Conservation (phyloP, 2,329 filamentous ascomycete species). For the Neonectria coccinea region DNA sequence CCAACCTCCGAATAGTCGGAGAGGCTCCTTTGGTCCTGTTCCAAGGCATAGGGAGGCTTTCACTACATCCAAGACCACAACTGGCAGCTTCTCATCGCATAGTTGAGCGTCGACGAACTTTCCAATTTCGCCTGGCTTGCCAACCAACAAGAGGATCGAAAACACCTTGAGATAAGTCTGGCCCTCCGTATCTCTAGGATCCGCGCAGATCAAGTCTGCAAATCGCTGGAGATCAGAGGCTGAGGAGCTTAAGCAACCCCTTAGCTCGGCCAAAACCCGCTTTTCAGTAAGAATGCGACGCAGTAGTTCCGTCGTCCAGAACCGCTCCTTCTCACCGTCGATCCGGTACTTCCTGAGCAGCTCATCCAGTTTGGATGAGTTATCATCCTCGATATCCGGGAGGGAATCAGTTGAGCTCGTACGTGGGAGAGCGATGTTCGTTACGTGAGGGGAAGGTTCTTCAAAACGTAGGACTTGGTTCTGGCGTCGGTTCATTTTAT, state of each 20-base stretch:
- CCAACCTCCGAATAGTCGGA: slow-evolving; percentile 5
- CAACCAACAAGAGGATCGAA: background rate
- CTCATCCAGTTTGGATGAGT: background rate
- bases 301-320: slow-evolving; percentile 11
- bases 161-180: slow-evolving; percentile 16
- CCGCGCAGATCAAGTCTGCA: background rate
- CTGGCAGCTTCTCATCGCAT: slow-evolving; percentile 6
- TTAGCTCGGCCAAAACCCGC: background rate
- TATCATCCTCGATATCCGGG: background rate
- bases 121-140: background rate
- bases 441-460: background rate
- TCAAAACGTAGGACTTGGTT: background rate
- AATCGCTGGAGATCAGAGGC: background rate
- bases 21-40: background rate
- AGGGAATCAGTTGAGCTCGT: background rate
- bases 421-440: background rate
- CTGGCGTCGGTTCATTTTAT: background rate
- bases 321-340: background rate
- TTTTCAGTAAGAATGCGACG: slow-evolving; percentile 5
- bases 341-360: background rate
- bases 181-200: background rate
- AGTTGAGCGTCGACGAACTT: background rate
- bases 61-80: background rate
- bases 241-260: background rate
- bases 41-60: background rate